phyloP scores from a whole-genome alignment of 2,329 filamentous ascomycete genomes.

The Fusarium nurragi region DNA sequence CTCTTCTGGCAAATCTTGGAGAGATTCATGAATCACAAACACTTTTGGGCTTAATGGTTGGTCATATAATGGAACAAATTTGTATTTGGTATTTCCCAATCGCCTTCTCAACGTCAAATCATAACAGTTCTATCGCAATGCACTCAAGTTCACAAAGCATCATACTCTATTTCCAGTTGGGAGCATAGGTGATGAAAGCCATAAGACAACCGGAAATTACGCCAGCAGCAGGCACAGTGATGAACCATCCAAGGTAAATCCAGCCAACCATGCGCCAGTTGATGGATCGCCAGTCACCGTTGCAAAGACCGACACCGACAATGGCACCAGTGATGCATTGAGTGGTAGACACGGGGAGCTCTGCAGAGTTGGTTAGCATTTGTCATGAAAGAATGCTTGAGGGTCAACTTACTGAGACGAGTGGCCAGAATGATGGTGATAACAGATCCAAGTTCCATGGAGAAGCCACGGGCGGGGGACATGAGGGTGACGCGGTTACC shows the following conservation, averaged over 20 bases:
- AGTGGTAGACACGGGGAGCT: slow-evolving; percentile 71
- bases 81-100: slow-evolving; percentile 2
- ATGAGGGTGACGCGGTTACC: slow-evolving; percentile 71
- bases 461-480: slow-evolving; percentile 67
- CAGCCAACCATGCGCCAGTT: slow-evolving; percentile 71
- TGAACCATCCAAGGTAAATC: slow-evolving; percentile 69
- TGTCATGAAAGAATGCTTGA: neutral
- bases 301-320: slow-evolving; percentile 70
- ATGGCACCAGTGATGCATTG: slow-evolving; percentile 72
- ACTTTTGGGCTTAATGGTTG: neutral
- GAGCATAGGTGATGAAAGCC: slow-evolving; percentile 70
- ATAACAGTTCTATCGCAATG: neutral
- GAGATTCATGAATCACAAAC: too few relatives aligned
- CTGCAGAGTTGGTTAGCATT: slow-evolving; percentile 39
- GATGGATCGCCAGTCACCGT: slow-evolving; percentile 65
- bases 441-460: slow-evolving; percentile 69
- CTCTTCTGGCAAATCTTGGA: too few relatives aligned
- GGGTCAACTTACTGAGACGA: slow-evolving; percentile 57
- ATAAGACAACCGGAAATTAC: slow-evolving; percentile 68
- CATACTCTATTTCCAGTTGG: slow-evolving; percentile 52
- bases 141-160: neutral
- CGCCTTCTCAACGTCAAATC: neutral
- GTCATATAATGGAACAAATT: neutral
- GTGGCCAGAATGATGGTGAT: slow-evolving; percentile 72
- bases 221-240: slow-evolving; percentile 67